A percentile compares a stretch with the other conserved stretches of the same genome.
These are phyloP conservation scores for Orobanche coerulescens DNA, from an alignment of 257 asterid genomes.

Conservation along the genomic window DNA sequence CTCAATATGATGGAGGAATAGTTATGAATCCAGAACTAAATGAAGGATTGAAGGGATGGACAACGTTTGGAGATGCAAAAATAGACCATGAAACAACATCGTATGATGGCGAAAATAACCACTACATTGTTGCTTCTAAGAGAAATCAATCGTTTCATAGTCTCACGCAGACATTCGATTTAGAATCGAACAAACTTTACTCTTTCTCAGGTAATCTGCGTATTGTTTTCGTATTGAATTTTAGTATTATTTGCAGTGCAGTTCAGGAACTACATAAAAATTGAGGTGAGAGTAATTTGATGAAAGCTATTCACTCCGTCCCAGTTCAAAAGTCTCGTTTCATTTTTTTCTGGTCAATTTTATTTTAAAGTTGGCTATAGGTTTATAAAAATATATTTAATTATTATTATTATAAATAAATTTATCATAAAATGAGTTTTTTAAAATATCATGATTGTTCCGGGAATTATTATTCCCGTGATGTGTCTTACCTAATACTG, in stretches of 20 bases:
- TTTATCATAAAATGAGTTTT: no score
- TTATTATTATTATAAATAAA: neutral
- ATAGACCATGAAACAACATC: conserved; percentile 18
- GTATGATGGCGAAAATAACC: conserved; percentile 32
- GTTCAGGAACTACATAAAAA: no score
- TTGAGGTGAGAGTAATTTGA: no score
- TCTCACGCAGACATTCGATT: conserved; percentile 32
- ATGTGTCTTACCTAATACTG: no score
- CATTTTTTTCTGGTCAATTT: no score
- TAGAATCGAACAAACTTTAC: conserved; percentile 40
- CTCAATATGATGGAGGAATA: conserved; percentile 48
- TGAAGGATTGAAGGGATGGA: conserved; percentile 38
- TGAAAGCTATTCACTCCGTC: neutral
- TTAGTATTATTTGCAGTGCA: neutral
- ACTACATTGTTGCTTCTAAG: conserved; percentile 24
- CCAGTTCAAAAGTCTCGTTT: no score
- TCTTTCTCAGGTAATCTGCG: conserved; percentile 53
- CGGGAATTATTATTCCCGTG: no score
- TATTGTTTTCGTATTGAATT: neutral
- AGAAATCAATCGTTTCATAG: conserved; percentile 26
- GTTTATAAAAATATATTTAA: no score
- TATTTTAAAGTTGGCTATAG: no score
- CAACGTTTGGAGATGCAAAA: conserved; percentile 19
- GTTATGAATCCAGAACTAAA: conserved; percentile 30
- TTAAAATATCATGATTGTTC: no score